A percentile compares a stretch with the other conserved stretches of the same genome.
Evolutionary conservation across 805 yeast genomes (phyloP).

Genomic region (Yamadazyma ubonensis): DNA sequence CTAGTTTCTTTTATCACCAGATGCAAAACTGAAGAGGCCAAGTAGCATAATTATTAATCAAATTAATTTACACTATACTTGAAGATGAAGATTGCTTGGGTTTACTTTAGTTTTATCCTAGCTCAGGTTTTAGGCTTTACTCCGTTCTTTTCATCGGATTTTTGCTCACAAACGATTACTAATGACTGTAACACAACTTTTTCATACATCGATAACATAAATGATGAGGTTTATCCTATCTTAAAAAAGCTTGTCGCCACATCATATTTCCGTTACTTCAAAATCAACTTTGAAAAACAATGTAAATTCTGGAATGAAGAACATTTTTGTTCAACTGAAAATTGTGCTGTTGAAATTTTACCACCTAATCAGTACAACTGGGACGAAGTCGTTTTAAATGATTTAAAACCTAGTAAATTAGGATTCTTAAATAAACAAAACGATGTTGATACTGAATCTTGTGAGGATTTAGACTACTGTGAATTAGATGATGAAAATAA

Average conservation of each 20-base stretch:
- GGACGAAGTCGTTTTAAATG: slow-evolving; percentile 19
- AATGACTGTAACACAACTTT: slow-evolving; percentile 47
- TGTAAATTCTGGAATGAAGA: slow-evolving; percentile 86
- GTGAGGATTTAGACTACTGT: slow-evolving; percentile 63
- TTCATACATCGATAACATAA: slow-evolving; percentile 40
- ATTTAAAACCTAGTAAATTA: slow-evolving; percentile 10
- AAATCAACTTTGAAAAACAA: slow-evolving; percentile 74
- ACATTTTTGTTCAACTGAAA: slow-evolving; percentile 82
- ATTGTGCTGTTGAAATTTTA: slow-evolving; percentile 82
- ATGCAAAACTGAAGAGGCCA: slow-evolving; percentile 8
- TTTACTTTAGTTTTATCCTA: background rate
- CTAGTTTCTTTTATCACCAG: slow-evolving; percentile 7
- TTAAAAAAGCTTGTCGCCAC: slow-evolving; percentile 60
- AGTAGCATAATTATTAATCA: background rate
- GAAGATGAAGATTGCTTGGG: slow-evolving; percentile 1
- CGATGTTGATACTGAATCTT: slow-evolving; percentile 11
- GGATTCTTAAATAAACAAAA: slow-evolving; percentile 3
- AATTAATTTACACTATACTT: background rate
- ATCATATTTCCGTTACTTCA: slow-evolving; percentile 85
- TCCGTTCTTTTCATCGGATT: slow-evolving; percentile 44
- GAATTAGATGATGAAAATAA: slow-evolving; percentile 64
- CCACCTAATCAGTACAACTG: slow-evolving; percentile 66
- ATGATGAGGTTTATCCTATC: slow-evolving; percentile 41
- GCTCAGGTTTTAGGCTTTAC: slow-evolving; percentile 18
- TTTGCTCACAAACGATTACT: slow-evolving; percentile 45